Conservation (phyloP, 768 basidiomycete species). For the Mycena galericulata region DNA sequence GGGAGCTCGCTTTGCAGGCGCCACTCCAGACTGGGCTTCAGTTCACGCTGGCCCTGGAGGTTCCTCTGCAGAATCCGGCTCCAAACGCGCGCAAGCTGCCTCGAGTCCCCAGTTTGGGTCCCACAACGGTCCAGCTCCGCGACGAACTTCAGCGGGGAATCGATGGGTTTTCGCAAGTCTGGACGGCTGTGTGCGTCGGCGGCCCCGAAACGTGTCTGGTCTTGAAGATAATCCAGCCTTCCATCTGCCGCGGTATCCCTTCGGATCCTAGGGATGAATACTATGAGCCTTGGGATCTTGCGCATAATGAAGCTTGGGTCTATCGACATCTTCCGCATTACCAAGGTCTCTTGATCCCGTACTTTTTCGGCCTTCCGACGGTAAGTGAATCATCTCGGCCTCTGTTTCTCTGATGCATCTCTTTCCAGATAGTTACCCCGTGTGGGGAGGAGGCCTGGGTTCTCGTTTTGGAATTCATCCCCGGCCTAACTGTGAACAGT, state of each 20-base stretch:
- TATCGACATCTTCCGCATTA: constrained; percentile 16
- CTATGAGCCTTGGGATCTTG: constrained; percentile 12
- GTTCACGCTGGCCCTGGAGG: constrained; percentile 5
- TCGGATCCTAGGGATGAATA: not conserved
- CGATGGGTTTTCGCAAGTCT: constrained; percentile 19
- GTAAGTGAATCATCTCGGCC: constrained; percentile 7
- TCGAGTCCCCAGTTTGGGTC: not conserved
- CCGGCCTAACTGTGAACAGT: constrained; percentile 11
- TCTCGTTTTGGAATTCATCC: constrained; percentile 23
- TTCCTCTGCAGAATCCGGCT: constrained; percentile 15
- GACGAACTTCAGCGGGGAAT: constrained; percentile 8
- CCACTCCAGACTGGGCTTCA: constrained; percentile 10
- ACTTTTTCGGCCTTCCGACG: constrained; percentile 23
- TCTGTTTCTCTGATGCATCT: not conserved
- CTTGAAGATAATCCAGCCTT: constrained; percentile 29
- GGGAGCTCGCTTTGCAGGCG: constrained; percentile 6
- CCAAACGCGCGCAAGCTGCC: constrained; percentile 13
- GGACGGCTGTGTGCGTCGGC: no score
- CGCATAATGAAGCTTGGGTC: constrained; percentile 24
- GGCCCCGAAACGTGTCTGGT: constrained; percentile 5
- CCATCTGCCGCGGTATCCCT: not conserved
- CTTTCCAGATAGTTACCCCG: constrained; percentile 19
- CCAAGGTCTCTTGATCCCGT: constrained; percentile 21
- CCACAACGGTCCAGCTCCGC: not conserved
- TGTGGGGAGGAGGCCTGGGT: constrained; percentile 21